phyloP scores from a whole-genome alignment of 2,329 filamentous ascomycete species.

The Fusarium coffeatum region DNA sequence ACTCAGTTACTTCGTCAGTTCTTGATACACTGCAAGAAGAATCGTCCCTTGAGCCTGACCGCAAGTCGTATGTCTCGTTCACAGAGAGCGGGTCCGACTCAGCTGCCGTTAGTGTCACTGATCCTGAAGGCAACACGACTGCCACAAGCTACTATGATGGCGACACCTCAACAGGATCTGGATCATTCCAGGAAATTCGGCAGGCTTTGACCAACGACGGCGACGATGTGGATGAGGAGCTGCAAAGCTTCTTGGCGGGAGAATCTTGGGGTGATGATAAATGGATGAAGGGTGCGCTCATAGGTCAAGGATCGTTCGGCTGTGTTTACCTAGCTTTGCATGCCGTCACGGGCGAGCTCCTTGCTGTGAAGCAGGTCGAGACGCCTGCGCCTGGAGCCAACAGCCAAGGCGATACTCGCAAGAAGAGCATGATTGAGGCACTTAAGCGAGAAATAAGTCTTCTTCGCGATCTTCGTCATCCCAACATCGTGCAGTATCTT shows the following conservation, averaged over 20 bases:
- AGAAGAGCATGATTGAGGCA: constrained; percentile 98
- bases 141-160: constrained; percentile 89
- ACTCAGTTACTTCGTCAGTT: constrained; percentile 89
- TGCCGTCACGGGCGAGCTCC: constrained; percentile 94
- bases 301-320: constrained; percentile 96
- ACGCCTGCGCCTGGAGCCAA: constrained; percentile 81
- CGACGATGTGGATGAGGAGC: constrained; percentile 89
- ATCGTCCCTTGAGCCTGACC: constrained; percentile 84
- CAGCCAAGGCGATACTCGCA: constrained; percentile 86
- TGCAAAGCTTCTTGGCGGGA: constrained; percentile 88
- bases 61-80: constrained; percentile 95
- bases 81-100: constrained; percentile 80
- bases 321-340: constrained; percentile 95
- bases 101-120: constrained; percentile 76
- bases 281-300: constrained; percentile 99
- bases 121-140: constrained; percentile 77
- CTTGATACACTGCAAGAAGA: constrained; percentile 93
- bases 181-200: constrained; percentile 85
- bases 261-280: constrained; percentile 97
- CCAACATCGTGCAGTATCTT: constrained; percentile 98
- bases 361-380: constrained; percentile 98
- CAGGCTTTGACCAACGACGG: constrained; percentile 90
- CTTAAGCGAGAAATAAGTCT: constrained; percentile 96
- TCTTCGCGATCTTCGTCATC: constrained; percentile 91
- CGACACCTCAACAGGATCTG: constrained; percentile 75